phyloP scores from a whole-genome alignment of 257 asterid genomes.

The Penstemon davidsonii region DNA sequence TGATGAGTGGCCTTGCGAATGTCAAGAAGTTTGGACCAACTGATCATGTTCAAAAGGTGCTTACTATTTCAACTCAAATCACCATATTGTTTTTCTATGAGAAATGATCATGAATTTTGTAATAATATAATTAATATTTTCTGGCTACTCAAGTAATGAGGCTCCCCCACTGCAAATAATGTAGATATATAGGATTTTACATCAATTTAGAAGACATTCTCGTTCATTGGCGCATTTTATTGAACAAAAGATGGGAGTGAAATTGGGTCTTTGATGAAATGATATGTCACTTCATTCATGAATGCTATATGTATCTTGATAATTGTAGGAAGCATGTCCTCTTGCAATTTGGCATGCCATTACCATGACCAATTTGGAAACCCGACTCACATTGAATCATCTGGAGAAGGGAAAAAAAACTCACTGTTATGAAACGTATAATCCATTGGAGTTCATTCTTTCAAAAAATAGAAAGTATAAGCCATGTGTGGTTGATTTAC shows the following conservation, averaged over 20 bases:
- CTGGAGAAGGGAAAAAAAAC: no score
- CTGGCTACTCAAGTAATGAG: not conserved
- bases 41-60: constrained; percentile 47
- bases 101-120: constrained; percentile 3
- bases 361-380: not conserved
- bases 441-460: not conserved
- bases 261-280: not conserved
- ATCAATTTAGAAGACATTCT: not conserved
- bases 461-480: no score
- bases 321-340: not conserved
- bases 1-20: constrained; percentile 45
- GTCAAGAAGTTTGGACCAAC: constrained; percentile 25
- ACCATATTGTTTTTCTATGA: not conserved
- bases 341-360: not conserved
- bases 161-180: no score
- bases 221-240: not conserved
- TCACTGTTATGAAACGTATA: not conserved
- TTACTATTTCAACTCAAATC: constrained; percentile 20
- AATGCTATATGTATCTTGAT: not conserved
- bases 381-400: no score
- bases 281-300: not conserved
- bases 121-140: constrained; percentile 1
- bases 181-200: not conserved
- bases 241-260: not conserved
- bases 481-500: not conserved